These are phyloP conservation scores for Globisporangium parvum DNA, from an alignment of 352 stramenopile genomes.

Conservation along the genomic window DNA sequence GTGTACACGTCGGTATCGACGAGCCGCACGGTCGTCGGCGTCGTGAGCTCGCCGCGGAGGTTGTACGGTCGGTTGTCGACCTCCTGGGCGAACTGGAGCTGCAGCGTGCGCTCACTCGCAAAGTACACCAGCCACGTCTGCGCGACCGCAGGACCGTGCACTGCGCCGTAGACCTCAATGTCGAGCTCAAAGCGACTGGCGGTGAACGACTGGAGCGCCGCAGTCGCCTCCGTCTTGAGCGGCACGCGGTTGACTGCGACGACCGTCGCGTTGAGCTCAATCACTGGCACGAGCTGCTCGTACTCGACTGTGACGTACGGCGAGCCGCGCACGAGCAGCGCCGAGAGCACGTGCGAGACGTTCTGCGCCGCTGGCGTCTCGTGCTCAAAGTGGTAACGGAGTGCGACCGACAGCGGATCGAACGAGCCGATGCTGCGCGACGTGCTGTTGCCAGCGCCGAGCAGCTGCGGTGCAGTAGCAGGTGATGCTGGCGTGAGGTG, in stretches of 20 bases:
- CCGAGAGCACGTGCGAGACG: conserved; percentile 13
- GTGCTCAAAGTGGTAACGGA: conserved; percentile 56
- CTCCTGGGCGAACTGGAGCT: conserved; percentile 59
- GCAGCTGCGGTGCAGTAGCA: conserved; percentile 17
- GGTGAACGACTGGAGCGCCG: conserved; percentile 41
- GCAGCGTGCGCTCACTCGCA: conserved; percentile 48
- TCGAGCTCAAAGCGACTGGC: conserved; percentile 64
- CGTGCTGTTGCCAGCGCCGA: conserved; percentile 63
- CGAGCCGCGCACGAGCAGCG: conserved; percentile 49
- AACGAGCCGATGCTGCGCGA: conserved; percentile 57
- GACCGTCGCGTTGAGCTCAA: conserved; percentile 67
- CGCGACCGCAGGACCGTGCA: conserved; percentile 6
- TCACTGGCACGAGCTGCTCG: conserved; percentile 48
- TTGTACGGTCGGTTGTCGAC: conserved; percentile 68
- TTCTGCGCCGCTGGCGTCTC: conserved; percentile 21
- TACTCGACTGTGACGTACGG: conserved; percentile 85
- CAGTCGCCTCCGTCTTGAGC: conserved; percentile 19
- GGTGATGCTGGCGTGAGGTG: conserved; percentile 1
- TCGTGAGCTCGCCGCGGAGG: conserved; percentile 53
- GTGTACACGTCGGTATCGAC: conserved; percentile 65
- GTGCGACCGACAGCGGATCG: conserved; percentile 54
- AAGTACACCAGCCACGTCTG: conserved; percentile 81
- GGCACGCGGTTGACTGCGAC: conserved; percentile 43
- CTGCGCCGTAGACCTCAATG: conserved; percentile 53
- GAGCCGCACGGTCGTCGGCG: conserved; percentile 61